Evolutionary conservation across 2,329 filamentous ascomycete species (phyloP), one percentile per base, ranked within the genome.

Genomic region (Mariannaea elegans): DNA sequence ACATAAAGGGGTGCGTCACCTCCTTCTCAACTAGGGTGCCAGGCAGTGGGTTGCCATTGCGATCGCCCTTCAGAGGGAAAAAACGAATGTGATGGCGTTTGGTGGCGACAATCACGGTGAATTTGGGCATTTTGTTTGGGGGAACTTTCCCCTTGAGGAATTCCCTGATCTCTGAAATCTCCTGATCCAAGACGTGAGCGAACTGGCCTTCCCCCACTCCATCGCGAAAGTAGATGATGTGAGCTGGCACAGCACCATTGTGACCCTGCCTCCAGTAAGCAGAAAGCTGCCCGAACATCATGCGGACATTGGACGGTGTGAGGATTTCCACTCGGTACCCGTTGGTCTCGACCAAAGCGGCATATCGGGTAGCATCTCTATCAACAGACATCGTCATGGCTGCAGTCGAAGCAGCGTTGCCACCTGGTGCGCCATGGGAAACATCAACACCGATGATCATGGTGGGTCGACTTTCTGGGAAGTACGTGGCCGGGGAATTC

Each of bases 41-140:
- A 0, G 94, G 94, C 0, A 94, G 75, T 1, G 93, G 85, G 71
- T 98, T 99, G 32, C 82, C 85, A 65, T 97, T 96, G 47, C 83
- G 83, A 72, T 99, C 95, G 16, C 75, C 77, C 0, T 80, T 76
- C 46, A 86, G 83, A 0, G 95, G 94, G 80, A 98, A 98, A 75
- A 97, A 93, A 14, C 95, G 91, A 52, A 97, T 88, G 71, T 97
- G 94, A 67, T 99, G 95, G 3, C 95, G 90, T 83, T 99, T 99
- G 1, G 92, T 94, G 1, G 92, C 94, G 44, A 98, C 85, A 38
- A 97, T 87, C 10, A 97, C 93, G 0, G 93, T 93, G 70, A 97
- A 89, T 73, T 91, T 91, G 3, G 91, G 80, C 2, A 87, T 65
- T 1, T 66, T 64, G 1, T 47, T 59, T 1, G 68, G 54, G 2